Evolutionary conservation across 2,329 filamentous ascomycete genomes (phyloP).

Genomic region (Trichoderma asperellum): DNA sequence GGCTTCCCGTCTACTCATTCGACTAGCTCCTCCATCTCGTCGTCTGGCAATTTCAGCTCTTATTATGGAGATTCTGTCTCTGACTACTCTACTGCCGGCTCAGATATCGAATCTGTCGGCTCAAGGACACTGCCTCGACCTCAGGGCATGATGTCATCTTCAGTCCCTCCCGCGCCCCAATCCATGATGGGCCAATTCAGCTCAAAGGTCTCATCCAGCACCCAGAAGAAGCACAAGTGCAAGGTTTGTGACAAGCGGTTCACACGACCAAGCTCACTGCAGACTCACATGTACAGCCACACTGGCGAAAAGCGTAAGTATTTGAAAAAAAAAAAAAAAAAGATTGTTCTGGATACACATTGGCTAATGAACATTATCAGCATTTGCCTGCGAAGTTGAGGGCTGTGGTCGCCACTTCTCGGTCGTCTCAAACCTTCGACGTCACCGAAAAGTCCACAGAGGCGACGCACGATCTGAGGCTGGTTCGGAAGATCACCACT

Average conservation of each 20-base stretch:
- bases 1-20: constrained; percentile 87
- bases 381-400: constrained; percentile 91
- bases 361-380: constrained; percentile 49
- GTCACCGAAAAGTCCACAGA: constrained; percentile 94
- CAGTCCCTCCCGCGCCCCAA: constrained; percentile 79
- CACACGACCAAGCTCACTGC: constrained; percentile 88
- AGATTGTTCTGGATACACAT: not conserved
- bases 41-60: constrained; percentile 75
- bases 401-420: constrained; percentile 96
- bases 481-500: constrained; percentile 66
- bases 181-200: constrained; percentile 99
- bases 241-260: constrained; percentile 99
- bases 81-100: constrained; percentile 88
- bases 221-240: constrained; percentile 99
- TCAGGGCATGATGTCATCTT: constrained; percentile 62
- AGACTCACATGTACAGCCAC: constrained; percentile 98
- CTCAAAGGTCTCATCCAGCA: constrained; percentile 92
- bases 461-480: constrained; percentile 66
- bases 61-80: constrained; percentile 89
- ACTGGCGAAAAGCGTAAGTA: constrained; percentile 96
- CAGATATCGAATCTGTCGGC: constrained; percentile 79
- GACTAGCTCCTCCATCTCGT: constrained; percentile 89
- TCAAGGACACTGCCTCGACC: constrained; percentile 85
- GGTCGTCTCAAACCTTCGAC: constrained; percentile 90
- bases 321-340: rapidly evolving